Conservation (phyloP, 305 asterid species). For the Euphrasia arctica region DNA sequence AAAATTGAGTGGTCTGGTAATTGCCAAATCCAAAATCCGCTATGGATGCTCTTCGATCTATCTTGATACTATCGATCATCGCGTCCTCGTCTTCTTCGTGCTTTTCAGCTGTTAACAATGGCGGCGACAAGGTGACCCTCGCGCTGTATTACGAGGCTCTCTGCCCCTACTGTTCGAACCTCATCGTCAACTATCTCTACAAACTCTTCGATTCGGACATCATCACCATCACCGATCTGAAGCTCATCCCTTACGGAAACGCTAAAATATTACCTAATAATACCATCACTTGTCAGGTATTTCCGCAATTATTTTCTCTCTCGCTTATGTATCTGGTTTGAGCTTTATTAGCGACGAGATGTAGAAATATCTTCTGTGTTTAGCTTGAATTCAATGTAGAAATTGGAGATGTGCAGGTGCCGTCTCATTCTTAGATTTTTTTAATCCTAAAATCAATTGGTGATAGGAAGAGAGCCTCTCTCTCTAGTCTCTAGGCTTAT, state of each 20-base stretch:
- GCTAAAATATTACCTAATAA: constrained; percentile 39
- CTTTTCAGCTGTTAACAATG: constrained; percentile 6
- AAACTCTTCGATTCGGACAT: constrained; percentile 43
- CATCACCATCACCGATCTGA: constrained; percentile 44
- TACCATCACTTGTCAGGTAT: constrained; percentile 50
- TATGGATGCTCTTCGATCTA: constrained; percentile 34
- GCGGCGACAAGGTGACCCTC: constrained; percentile 37
- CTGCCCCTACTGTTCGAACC: constrained; percentile 52
- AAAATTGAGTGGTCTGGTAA: neutral
- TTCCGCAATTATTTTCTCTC: neutral
- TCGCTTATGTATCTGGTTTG: too few relatives aligned
- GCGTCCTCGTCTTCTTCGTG: constrained; percentile 23
- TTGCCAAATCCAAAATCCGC: constrained; percentile 16
- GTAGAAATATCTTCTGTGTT: too few relatives aligned
- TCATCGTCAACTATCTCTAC: constrained; percentile 45
- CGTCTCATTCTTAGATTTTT: too few relatives aligned
- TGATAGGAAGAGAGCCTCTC: too few relatives aligned
- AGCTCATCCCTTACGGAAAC: constrained; percentile 52
- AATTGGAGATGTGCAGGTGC: too few relatives aligned
- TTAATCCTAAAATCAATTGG: too few relatives aligned
- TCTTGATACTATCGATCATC: constrained; percentile 32
- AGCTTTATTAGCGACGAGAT: too few relatives aligned
- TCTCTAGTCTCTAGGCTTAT: too few relatives aligned
- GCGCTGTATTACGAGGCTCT: constrained; percentile 50
- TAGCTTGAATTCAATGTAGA: too few relatives aligned